Percentiles rank a stretch among this genome's conserved stretches.
Conservation (phyloP, 2,329 filamentous ascomycete genomes). For the Neoscytalidium dimidiatum region DNA sequence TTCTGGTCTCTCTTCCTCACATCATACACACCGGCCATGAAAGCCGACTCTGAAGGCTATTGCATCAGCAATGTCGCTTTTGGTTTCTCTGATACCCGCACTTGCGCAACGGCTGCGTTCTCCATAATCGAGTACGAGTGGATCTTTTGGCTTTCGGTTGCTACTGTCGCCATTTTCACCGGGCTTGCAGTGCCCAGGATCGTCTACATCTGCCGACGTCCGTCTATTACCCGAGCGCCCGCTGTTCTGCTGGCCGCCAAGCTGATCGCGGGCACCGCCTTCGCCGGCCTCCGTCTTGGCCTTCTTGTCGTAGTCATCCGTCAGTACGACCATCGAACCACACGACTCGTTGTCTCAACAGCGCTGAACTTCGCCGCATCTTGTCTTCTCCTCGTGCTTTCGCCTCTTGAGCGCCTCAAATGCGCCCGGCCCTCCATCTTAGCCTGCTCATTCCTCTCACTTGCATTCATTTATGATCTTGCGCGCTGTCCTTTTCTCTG, state of each 20-base stretch:
- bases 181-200: background rate
- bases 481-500: slow-evolving; percentile 30
- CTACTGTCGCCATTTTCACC: background rate
- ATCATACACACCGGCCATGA: too few relatives aligned
- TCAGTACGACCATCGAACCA: background rate
- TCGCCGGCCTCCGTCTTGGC: background rate
- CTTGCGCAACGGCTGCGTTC: background rate
- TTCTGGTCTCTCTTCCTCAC: too few relatives aligned
- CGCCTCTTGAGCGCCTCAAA: background rate
- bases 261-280: background rate
- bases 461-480: slow-evolving; percentile 29
- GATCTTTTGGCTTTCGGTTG: background rate
- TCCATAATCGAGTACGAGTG: background rate
- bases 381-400: background rate
- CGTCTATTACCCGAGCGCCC: background rate
- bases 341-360: background rate
- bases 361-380: background rate
- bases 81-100: background rate
- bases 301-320: background rate
- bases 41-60: background rate
- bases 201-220: background rate
- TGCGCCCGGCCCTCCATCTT: background rate
- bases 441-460: slow-evolving; percentile 20
- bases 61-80: background rate
- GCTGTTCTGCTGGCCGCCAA: background rate